Evolutionary conservation across 2,329 filamentous ascomycete species (phyloP), one percentile per base, ranked within the genome.

Genomic region (Orbilia javanica): DNA sequence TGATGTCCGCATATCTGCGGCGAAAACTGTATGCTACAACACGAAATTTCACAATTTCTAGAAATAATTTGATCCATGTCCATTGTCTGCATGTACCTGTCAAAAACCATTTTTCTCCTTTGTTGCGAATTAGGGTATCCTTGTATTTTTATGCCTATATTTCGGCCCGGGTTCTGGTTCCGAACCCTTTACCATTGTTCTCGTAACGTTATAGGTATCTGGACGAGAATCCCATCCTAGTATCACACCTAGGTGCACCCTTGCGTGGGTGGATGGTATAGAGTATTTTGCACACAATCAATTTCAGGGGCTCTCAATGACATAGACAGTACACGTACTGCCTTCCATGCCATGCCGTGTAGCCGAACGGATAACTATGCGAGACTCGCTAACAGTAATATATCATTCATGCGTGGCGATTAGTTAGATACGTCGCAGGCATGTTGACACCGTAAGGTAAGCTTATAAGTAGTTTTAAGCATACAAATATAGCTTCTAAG

Each of bases 61-160:
- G 53, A 60, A 39, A 39, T 60, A 18, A 34, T 20, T 60, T 60
- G 53, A 60, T 25, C 53, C 53, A 60, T 60, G 31, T 15, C 53
- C 15, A 22, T n/a, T 34, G 20, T 15, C 20, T 22, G 11, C 18
- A 20, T 11, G 8, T 22, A n/a, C 18, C 39, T 25, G 18, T 25
- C 34, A 11, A 34, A 18, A 18, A 60, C 18, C 42, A 13, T 60
- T 60, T 60, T 42, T 5, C 27, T 42, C 52, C 34, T 42, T 60
- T 42, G 53, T 60, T 60, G 20, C 53, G 53, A 60, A 42, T 13
- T 18, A 25, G 25, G 25, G 25, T 60, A 60, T 42, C 53, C 53
- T 42, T 39, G 53, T 11, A 42, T 1, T 18, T 36, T 5, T 11
- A 55, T 55, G n/a, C 6, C 5, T 10, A 42, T 22, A 3, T n/a